phyloP scores from a whole-genome alignment of 257 asterid species.

The Cordia subcordata region DNA sequence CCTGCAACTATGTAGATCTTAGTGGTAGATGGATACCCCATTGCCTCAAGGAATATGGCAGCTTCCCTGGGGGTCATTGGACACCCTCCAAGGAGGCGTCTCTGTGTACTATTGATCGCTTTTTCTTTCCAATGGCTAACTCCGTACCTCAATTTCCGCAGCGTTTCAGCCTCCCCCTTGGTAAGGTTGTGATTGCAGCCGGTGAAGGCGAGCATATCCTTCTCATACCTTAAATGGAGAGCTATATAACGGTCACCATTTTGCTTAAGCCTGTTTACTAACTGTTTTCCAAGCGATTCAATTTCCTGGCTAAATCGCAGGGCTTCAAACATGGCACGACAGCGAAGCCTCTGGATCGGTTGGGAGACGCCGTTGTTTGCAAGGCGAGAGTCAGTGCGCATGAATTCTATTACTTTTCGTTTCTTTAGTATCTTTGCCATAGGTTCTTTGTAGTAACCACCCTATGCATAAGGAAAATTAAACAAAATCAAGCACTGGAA shows the following conservation, averaged over 20 bases:
- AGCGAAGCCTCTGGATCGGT: slow-evolving; percentile 33
- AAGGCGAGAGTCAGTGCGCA: slow-evolving; percentile 33
- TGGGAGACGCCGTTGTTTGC: slow-evolving; percentile 35
- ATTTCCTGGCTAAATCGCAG: slow-evolving; percentile 26
- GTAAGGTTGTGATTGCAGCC: slow-evolving; percentile 44
- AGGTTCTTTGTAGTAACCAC: slow-evolving; percentile 31
- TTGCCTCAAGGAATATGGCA: slow-evolving; percentile 33
- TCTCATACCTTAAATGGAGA: slow-evolving; percentile 43
- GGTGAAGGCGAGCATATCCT: slow-evolving; percentile 50
- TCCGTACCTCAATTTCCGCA: slow-evolving; percentile 23
- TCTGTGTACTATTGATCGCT: slow-evolving; percentile 28
- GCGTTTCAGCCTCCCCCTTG: slow-evolving; percentile 17
- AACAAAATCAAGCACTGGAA: not conserved
- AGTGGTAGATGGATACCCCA: slow-evolving; percentile 29
- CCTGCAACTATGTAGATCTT: slow-evolving; percentile 35
- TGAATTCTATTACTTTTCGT: slow-evolving; percentile 27
- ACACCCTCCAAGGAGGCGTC: slow-evolving; percentile 26
- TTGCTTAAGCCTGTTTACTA: slow-evolving; percentile 27
- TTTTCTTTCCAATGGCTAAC: slow-evolving; percentile 39
- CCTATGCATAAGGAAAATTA: slow-evolving; percentile 18
- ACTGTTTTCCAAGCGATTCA: slow-evolving; percentile 22
- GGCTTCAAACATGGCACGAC: slow-evolving; percentile 42
- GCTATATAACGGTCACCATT: slow-evolving; percentile 28
- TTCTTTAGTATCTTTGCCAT: slow-evolving; percentile 19
- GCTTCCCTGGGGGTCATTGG: slow-evolving; percentile 49